Evolutionary conservation across 305 asterid genomes (phyloP), one percentile per base, ranked within the genome.

Genomic region (Fraxinus baroniana): DNA sequence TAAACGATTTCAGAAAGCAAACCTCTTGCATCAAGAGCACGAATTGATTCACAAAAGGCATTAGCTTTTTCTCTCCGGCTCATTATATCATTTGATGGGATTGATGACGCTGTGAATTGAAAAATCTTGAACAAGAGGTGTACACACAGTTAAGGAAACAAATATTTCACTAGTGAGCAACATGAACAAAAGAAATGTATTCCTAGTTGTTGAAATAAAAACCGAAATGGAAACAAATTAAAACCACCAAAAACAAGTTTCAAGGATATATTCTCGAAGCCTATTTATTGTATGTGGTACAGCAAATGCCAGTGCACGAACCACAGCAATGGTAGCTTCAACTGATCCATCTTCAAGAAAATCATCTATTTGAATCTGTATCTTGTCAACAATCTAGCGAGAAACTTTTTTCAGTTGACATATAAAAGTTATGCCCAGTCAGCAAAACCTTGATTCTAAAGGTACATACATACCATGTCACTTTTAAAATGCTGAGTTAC

Each of bases 21-120:
- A 95, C 99, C 97, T 84, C 95, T 93, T 60, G 98, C 97, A 92
- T 95, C 99, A 77, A 95, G 98, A 83, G 98, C 99, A 71, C 99
- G 97, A 78, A 95, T 94, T 83, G 99, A 83, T 93, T 95, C 99
- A 83, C 98, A 95, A 88, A 91, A 93, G 55, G 97, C 98, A 84
- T 95, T 87, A 66, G 93, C 92, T 89, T 97, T 89, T 80, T 95
- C 99, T 66, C 95, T 91, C 46, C 93, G 92, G 70, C 92, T 91
- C 80, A 36, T 78, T 87, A 94, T 80, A 84, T 93, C 95, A 84
- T 82, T 93, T 86, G 98, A 89, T 88, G 93, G 91, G 81, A 88
- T 85, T 71, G 94, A 89, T 62, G 91, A 81, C 77, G 93, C 90
- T 36, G 99, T 90, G 82, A 92, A 91, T 74, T 91, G 95, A 80